Evolutionary conservation across 441 rosid species (phyloP), one percentile per base, ranked within the genome.

Genomic region (Theobroma grandiflorum): DNA sequence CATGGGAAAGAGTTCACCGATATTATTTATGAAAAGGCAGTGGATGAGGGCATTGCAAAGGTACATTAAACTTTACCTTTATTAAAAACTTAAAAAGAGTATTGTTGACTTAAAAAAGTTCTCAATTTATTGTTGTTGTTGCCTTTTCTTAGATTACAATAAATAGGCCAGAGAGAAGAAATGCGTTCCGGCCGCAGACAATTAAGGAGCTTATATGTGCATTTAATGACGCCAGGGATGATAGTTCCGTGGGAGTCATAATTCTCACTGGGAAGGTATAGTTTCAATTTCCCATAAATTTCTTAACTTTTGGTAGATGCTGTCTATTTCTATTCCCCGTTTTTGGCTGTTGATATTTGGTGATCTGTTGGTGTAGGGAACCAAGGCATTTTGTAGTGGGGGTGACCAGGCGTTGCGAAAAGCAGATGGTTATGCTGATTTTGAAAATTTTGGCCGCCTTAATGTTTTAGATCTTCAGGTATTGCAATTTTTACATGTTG

Each of bases 381-480:
- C 93, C 18, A 81, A 91, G 74, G 99, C 99, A 43, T 94, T 94
- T 84, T 93, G 98, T 68, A 94, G 98, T 69, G 97, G 99, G 22
- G 98, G 99, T 42, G 98, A 96, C 72, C 99, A 93, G 83, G 87
- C 93, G 2, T 66, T 94, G 86, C 88, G 95, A 89, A 91, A 90
- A 7, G 76, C 81, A 67, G 91, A 89, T 49, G 98, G 98, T 63
- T 94, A 94, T 84, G 95, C 98, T 80, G 98, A 94, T 86, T 82
- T 88, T 16, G 85, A 88, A 26, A 88, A 91, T 82, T 84, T 88
- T 72, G 91, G 92, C 6, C 90, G 98, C 59, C 92, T 94, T 59
- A 92, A 94, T 86, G 97, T 93, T 57, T 86, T 96, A 82, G 98
- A 94, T 85, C 89, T 96, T 85, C 98, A 94, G 95, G 97, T 93